Evolutionary conservation across 768 basidiomycete species (phyloP), one percentile per base, ranked within the genome.

Genomic region (Calocera cornea): DNA sequence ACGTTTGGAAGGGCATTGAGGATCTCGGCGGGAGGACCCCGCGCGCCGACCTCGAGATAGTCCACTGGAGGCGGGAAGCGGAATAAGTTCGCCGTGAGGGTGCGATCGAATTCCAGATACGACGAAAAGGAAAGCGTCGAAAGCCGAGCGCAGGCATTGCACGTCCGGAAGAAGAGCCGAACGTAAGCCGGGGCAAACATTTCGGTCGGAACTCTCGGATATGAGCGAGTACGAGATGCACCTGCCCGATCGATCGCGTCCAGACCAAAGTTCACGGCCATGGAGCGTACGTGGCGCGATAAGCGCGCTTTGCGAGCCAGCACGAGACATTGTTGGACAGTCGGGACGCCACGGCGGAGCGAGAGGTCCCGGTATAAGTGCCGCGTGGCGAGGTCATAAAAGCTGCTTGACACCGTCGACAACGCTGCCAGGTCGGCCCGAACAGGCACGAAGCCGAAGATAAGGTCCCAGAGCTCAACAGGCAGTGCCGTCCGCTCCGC

Each of bases 301-400:
- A 60, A 27, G 5, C 31, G 27, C 27, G 54, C 14, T 19, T 33
- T 27, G 27, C 54, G 54, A 10, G 31, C 11, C 14, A 60, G 8
- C 14, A 60, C 27, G 27, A 60, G 27, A 33, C 54, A 60, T 60
- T 60, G 54, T 33, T 60, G 54, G 31, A 60, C 54, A 29, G 54
- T 60, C 31, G 54, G 31, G 31, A 60, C 10, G 27, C 54, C 54
- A 27, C 24, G 54, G 16, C 54, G 54, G 11, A 60, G 54, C 22
- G 54, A 60, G 54, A 60, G 54, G 54, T 60, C 27, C 54, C 54
- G 54, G 54, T 60, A 60, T 5, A 60, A 19, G 27, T 60, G 54
- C 31, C 54, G 54, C 31, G 14, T 16, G 24, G 54, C 24, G 8
- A 60, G 24, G 11, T 27, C 31, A 33, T 60, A 33, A 27, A 60